Percentiles rank a stretch among this genome's conserved stretches.
Evolutionary conservation across 768 basidiomycete species (phyloP).

Genomic region (Kwoniella dendrophila): DNA sequence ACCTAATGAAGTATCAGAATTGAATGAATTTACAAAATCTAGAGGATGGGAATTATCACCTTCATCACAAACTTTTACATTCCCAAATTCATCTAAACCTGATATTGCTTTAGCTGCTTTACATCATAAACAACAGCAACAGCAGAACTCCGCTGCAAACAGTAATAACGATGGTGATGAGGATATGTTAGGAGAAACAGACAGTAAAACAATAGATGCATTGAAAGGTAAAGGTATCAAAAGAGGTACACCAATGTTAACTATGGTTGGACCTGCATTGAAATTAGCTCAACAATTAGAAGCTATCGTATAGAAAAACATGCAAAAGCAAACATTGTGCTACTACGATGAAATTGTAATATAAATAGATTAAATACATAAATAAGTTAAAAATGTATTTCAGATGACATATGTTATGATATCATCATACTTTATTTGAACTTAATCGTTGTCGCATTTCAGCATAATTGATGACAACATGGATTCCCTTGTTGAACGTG

Average conservation of each 20-base stretch:
- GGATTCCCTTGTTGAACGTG: too few species aligned
- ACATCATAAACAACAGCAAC: constrained; percentile 2
- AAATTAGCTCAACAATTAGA: constrained; percentile 55
- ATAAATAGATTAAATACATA: neutral
- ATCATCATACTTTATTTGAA: too few species aligned
- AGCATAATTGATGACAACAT: too few species aligned
- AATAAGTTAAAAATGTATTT: neutral
- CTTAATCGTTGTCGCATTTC: too few species aligned
- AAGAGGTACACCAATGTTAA: constrained; percentile 43
- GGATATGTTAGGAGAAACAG: constrained; percentile 2
- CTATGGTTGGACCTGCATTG: constrained; percentile 54
- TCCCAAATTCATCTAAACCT: constrained; percentile 60
- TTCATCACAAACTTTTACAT: constrained; percentile 68
- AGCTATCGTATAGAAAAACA: constrained; percentile 50
- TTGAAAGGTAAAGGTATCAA: constrained; percentile 32
- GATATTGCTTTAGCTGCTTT: constrained; percentile 31
- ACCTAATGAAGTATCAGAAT: constrained; percentile 65
- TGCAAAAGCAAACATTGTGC: too few species aligned
- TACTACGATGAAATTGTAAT: neutral
- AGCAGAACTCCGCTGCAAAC: too few species aligned
- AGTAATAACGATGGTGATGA: neutral
- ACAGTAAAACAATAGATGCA: constrained; percentile 13
- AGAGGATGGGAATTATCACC: constrained; percentile 71
- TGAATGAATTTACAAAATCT: constrained; percentile 75
- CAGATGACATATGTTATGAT: too few species aligned